These are phyloP conservation scores for Metschnikowia corniflorae DNA, from an alignment of 805 yeast species.

Conservation along the genomic window DNA sequence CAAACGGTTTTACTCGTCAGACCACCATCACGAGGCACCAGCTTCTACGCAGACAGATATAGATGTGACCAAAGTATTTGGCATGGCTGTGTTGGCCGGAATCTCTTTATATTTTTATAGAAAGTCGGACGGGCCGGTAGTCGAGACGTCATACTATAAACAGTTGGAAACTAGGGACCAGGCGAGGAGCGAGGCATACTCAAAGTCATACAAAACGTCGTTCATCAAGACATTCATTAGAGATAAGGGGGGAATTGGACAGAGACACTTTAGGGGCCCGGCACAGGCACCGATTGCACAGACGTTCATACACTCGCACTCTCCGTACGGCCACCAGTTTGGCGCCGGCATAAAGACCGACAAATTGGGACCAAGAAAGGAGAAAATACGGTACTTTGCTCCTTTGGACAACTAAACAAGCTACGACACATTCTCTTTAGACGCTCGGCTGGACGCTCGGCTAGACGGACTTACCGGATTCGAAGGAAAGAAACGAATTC, in stretches of 20 bases:
- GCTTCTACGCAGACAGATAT: conserved; percentile 27
- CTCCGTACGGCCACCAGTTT: conserved; percentile 38
- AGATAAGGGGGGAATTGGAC: conserved; percentile 46
- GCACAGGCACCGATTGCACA: conserved; percentile 29
- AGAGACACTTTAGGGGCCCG: conserved; percentile 36
- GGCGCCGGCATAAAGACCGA: conserved; percentile 44
- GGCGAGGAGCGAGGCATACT: conserved; percentile 36
- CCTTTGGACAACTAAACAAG: conserved; percentile 28
- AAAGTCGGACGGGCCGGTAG: conserved; percentile 28
- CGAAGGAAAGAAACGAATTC: too few relatives aligned
- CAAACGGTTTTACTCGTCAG: conserved; percentile 17
- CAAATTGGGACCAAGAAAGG: conserved; percentile 45
- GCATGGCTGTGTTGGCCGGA: conserved; percentile 39
- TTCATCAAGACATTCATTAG: conserved; percentile 39
- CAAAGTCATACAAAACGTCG: conserved; percentile 39
- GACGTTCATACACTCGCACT: conserved; percentile 37
- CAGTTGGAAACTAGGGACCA: conserved; percentile 28
- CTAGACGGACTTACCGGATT: too few relatives aligned
- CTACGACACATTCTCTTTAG: too few relatives aligned
- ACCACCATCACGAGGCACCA: conserved; percentile 15
- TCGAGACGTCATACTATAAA: conserved; percentile 37
- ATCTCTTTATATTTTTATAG: conserved; percentile 25
- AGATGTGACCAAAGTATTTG: conserved; percentile 39
- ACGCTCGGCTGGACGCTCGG: too few relatives aligned
- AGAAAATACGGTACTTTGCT: conserved; percentile 39